phyloP scores from a whole-genome alignment of 257 asterid species.

The Przewalskia tangutica region DNA sequence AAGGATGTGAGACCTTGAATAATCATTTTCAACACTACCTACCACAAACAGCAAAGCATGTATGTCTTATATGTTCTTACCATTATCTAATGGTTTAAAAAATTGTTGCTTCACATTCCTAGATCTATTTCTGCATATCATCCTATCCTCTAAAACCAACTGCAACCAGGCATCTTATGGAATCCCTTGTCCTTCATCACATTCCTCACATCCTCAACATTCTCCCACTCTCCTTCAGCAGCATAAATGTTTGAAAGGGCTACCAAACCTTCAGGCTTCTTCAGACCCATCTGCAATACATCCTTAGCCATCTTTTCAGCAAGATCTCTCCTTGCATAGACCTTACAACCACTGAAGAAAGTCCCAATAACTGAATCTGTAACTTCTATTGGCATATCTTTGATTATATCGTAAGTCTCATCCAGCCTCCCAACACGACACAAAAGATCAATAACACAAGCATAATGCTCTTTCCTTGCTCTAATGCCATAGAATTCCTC shows the following conservation, averaged over 20 bases:
- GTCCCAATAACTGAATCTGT: constrained; percentile 40
- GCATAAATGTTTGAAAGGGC: constrained; percentile 48
- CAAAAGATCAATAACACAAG: constrained; percentile 46
- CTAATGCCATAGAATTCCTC: constrained; percentile 20
- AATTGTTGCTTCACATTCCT: background rate
- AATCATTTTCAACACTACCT: background rate
- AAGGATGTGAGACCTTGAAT: background rate
- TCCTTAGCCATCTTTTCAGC: constrained; percentile 31
- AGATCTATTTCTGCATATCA: background rate
- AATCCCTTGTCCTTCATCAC: constrained; percentile 38
- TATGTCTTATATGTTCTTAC: background rate
- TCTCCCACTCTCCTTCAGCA: constrained; percentile 49
- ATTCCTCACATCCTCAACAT: constrained; percentile 38
- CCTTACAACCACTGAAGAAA: constrained; percentile 52
- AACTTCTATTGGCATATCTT: constrained; percentile 21
- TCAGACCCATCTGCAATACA: constrained; percentile 21
- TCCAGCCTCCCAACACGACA: constrained; percentile 50
- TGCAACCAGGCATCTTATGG: constrained; percentile 40
- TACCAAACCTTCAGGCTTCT: constrained; percentile 38
- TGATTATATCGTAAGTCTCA: constrained; percentile 32
- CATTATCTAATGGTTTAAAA: background rate
- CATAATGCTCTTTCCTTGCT: constrained; percentile 36
- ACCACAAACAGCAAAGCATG: background rate
- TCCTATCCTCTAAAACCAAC: constrained; percentile 21
- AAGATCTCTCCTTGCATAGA: constrained; percentile 53